Percentiles rank a stretch among this genome's conserved stretches.
phyloP scores from a whole-genome alignment of 768 basidiomycete species.

The Pleurotus giganteus region DNA sequence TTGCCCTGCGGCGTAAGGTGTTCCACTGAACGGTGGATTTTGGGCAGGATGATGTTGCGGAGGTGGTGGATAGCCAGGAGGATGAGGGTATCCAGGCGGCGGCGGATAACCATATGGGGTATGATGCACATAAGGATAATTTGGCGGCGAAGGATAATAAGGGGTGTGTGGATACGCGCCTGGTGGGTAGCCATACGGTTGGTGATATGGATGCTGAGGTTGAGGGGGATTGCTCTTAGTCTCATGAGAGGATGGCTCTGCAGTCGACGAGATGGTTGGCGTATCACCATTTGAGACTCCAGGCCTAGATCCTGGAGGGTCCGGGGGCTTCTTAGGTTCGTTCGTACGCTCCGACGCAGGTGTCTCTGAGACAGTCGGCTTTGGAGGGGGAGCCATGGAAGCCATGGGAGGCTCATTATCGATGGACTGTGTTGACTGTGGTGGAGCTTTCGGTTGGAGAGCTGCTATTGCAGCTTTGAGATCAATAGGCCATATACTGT shows the following conservation, averaged over 20 bases:
- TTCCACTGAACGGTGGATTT: slow-evolving; percentile 17
- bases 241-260: slow-evolving; percentile 17
- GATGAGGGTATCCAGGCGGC: slow-evolving; percentile 40
- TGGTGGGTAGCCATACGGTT: slow-evolving; percentile 47
- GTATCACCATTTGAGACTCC: slow-evolving; percentile 16
- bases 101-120: slow-evolving; percentile 60
- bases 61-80: slow-evolving; percentile 32
- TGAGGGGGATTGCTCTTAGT: slow-evolving; percentile 12
- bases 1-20: slow-evolving; percentile 10
- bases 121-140: slow-evolving; percentile 66
- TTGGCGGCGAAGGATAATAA: slow-evolving; percentile 57
- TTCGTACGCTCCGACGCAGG: slow-evolving; percentile 20
- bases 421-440: slow-evolving; percentile 24
- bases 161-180: slow-evolving; percentile 31
- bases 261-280: slow-evolving; percentile 17
- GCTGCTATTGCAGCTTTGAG: slow-evolving; percentile 61
- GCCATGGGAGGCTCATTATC: slow-evolving; percentile 19
- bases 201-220: slow-evolving; percentile 38
- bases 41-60: slow-evolving; percentile 23
- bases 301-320: slow-evolving; percentile 13
- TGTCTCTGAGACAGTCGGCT: slow-evolving; percentile 14
- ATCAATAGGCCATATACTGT: slow-evolving; percentile 72
- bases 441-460: slow-evolving; percentile 28
- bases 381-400: slow-evolving; percentile 16
- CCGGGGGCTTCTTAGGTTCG: slow-evolving; percentile 18